Evolutionary conservation across 805 yeast species (phyloP), one percentile per base, ranked within the genome.

Genomic region (Starmerella gropengiesseri): DNA sequence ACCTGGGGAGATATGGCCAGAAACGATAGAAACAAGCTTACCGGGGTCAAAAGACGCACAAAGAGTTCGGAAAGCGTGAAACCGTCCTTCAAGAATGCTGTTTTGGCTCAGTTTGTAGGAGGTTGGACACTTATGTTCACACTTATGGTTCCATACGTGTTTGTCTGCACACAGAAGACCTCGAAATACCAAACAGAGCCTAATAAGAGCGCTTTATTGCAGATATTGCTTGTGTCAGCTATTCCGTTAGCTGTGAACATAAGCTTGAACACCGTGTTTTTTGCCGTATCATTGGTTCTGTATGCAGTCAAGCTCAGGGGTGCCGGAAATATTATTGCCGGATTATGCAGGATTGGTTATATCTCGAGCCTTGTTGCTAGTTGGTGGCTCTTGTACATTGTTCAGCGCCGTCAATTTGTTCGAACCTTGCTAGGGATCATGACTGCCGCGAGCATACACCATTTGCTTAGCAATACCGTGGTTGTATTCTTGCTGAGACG

Each of bases 141-240:
- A 6, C 62, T 74, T n/a, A 73, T 75, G 52, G 68, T 77, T n/a
- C 85, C 91, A 0, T 85, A 75, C 54, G 62, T 77, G 22, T 85
- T 77, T 51, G 73, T 78, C 45, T 81, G 81, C 57, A 66, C 89
- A 0, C 94, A 81, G 60, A 78, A 74, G 23, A 85, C 85, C 1
- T 83, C 79, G 0, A 49, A 61, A 39, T 63, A 72, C n/a, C 46
- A 39, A n/a, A 19, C 6, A 3, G 34, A 21, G 13, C 46, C 62
- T 44, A 47, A 44, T 2, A 51, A 51, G 4, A 63, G 69, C 0
- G 66, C 82, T 0, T 43, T 79, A 0, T 35, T 76, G 2, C 63
- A 94, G 33, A 56, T 83, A n/a, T 49, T 64, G 0, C 55, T 81
- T 7, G 29, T 43, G 3, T 17, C 48, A 2, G 35, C 29, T 32